Evolutionary conservation across 345 rosid species (phyloP), one percentile per base, ranked within the genome.

Genomic region (Linum lewisii): DNA sequence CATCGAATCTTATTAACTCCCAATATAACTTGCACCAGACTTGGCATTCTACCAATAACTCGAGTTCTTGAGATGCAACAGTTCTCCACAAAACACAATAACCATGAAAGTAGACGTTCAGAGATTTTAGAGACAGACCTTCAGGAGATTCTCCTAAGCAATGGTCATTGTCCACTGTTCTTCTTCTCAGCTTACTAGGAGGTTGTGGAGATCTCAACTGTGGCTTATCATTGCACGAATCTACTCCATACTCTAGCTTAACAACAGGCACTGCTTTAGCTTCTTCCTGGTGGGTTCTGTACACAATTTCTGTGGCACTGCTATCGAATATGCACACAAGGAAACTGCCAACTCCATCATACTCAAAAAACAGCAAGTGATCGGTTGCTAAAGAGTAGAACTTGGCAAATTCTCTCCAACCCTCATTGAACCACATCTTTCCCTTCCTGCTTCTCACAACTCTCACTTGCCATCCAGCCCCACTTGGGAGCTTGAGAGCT

Each of bases 331-430:
- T 61, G 56, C 29, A 10, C 4, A 51, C 63, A 42, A n/a, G 20
- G 60, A 66, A 66, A 34, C 5, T 14, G 11, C 21, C 38, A 36
- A 52, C 23, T 1, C 42, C 15, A 9, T 54, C 26, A 15, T 59
- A 60, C 42, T 53, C 25, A 38, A 66, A 66, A 53, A 52, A 44
- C 11, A 66, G 19, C 3, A 66, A 37, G 18, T 21, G 45, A 5
- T 63, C 70, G 18, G 8, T 15, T 15, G 21, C 45, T 6, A 51
- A 4, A 1, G 64, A 52, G 45, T 66, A 53, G 26, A 15, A 51
- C 3, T 59, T 22, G 15, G 52, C 23, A 16, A 66, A 66, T 14
- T 66, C 70, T 36, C 53, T 63, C 64, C 70, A 60, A 11, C 64
- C 60, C 11, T 60, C 60, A 3, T 24, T 2, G 2, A 66, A 52